phyloP scores from a whole-genome alignment of 768 basidiomycete species.

The Hortiboletus campestris region DNA sequence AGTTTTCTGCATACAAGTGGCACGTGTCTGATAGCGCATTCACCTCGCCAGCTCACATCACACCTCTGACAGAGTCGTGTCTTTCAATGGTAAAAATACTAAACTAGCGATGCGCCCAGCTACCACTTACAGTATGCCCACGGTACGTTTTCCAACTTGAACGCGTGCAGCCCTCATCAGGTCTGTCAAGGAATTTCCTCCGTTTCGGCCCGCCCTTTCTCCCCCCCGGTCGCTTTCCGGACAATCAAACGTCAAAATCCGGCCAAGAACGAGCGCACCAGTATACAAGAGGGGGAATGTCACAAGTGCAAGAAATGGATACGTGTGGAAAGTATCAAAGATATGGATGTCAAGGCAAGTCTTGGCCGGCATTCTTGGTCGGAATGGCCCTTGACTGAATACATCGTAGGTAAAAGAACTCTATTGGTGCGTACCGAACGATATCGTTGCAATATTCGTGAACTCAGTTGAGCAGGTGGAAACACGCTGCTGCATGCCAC shows the following conservation, averaged over 20 bases:
- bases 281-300: constrained; percentile 70
- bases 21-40: constrained; percentile 31
- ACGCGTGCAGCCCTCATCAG: not conserved
- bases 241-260: constrained; percentile 41
- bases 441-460: not conserved
- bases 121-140: constrained; percentile 84
- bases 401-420: constrained; percentile 61
- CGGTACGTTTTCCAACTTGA: constrained; percentile 40
- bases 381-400: not conserved
- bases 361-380: not conserved
- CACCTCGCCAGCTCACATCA: constrained; percentile 2
- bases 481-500: constrained; percentile 80
- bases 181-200: constrained; percentile 62
- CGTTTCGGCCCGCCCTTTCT: constrained; percentile 66
- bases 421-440: constrained; percentile 57
- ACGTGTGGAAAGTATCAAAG: constrained; percentile 68
- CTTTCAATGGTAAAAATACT: constrained; percentile 1
- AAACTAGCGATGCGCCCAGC: constrained; percentile 35
- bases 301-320: constrained; percentile 78
- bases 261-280: constrained; percentile 57
- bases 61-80: constrained; percentile 17
- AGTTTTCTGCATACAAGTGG: constrained; percentile 84
- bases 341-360: constrained; percentile 65
- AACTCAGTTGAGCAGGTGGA: constrained; percentile 54
- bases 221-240: constrained; percentile 69